Percentiles rank a stretch among this genome's conserved stretches.
Conservation (phyloP, 2,329 filamentous ascomycete genomes). For the Diaporthe velutina region DNA sequence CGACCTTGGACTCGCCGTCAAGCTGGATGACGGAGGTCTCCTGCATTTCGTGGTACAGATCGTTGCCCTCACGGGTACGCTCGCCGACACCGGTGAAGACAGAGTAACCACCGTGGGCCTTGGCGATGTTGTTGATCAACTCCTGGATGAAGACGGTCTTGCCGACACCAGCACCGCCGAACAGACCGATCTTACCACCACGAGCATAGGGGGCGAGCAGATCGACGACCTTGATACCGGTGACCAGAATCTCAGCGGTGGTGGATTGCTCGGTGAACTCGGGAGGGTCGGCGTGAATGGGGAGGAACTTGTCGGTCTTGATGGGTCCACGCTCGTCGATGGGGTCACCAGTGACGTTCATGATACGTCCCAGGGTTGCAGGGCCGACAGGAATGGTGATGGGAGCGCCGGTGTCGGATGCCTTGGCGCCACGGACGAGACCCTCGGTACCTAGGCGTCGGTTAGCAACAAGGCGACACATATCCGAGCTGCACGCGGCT, state of each 20-base stretch:
- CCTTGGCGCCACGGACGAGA: slow-evolving; percentile 93
- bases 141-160: slow-evolving; percentile 99
- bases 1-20: slow-evolving; percentile 99
- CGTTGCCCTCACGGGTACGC: slow-evolving; percentile 99
- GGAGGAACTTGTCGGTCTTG: slow-evolving; percentile 87
- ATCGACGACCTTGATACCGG: slow-evolving; percentile 99
- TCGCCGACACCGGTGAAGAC: slow-evolving; percentile 99
- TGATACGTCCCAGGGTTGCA: slow-evolving; percentile 96
- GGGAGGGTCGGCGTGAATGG: slow-evolving; percentile 96
- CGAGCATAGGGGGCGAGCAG: slow-evolving; percentile 98
- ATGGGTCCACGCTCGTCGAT: slow-evolving; percentile 99
- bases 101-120: slow-evolving; percentile 99
- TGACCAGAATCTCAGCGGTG: slow-evolving; percentile 94
- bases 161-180: slow-evolving; percentile 99
- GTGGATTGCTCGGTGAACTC: slow-evolving; percentile 96
- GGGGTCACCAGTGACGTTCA: slow-evolving; percentile 99
- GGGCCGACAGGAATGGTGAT: slow-evolving; percentile 97
- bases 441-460: slow-evolving; percentile 88
- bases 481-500: slow-evolving; percentile 50
- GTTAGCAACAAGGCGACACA: slow-evolving; percentile 35
- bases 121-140: slow-evolving; percentile 99
- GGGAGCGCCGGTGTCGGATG: slow-evolving; percentile 89
- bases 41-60: slow-evolving; percentile 99
- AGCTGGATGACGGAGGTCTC: slow-evolving; percentile 99
- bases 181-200: slow-evolving; percentile 99